Conservation (phyloP, 805 yeast species). For the Grigorovia jiainica region DNA sequence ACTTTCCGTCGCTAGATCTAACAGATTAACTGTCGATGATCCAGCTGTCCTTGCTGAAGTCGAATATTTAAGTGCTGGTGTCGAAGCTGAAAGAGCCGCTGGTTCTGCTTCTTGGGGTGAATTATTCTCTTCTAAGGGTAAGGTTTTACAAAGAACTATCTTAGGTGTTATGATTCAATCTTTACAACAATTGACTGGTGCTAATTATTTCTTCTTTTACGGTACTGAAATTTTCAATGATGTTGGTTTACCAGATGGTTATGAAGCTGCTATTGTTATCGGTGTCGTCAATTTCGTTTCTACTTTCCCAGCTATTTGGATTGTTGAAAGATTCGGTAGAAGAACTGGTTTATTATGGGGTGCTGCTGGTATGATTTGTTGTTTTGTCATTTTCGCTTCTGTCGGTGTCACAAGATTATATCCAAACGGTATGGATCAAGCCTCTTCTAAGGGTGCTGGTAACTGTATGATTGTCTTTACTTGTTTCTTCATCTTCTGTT, state of each 20-base stretch:
- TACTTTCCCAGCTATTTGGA: conserved; percentile 42
- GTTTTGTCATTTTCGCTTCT: conserved; percentile 43
- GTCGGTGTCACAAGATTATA: conserved; percentile 45
- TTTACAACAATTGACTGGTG: conserved; percentile 54
- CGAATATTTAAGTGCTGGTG: conserved; percentile 37
- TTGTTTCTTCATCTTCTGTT: conserved; percentile 60
- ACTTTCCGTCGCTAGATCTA: conserved; percentile 47
- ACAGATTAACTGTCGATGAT: conserved; percentile 45
- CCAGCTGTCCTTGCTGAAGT: conserved; percentile 49
- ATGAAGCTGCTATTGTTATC: conserved; percentile 48
- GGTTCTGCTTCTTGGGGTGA: conserved; percentile 62
- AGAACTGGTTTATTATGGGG: conserved; percentile 41
- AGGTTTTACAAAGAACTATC: conserved; percentile 36
- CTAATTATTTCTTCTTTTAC: conserved; percentile 58
- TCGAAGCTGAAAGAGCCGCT: conserved; percentile 48
- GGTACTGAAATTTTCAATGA: conserved; percentile 56
- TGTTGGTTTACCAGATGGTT: conserved; percentile 51
- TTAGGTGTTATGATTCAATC: conserved; percentile 50
- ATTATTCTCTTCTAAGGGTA: conserved; percentile 60
- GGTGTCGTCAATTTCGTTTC: conserved; percentile 55
- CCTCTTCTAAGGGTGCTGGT: conserved; percentile 48
- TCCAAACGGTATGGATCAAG: conserved; percentile 29
- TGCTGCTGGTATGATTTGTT: conserved; percentile 39
- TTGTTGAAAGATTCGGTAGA: conserved; percentile 49
- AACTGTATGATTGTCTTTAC: conserved; percentile 62